Evolutionary conservation across 371 early-diverging fungal genomes (phyloP), one percentile per base, ranked within the genome.

Genomic region (Mucor racemosus): DNA sequence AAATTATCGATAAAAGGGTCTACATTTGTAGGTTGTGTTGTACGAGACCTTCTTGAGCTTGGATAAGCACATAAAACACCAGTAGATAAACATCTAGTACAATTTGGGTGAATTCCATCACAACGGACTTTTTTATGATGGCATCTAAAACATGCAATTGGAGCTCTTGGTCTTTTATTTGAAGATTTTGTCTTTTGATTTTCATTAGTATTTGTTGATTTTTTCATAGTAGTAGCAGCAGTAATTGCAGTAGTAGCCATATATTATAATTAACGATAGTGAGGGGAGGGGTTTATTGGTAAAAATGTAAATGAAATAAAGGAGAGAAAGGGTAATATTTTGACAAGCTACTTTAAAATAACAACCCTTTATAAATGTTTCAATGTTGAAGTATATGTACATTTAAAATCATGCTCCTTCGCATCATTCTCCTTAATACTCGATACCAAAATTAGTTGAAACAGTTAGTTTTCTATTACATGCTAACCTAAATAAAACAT

Each of bases 1-100:
- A 81, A 50, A 50, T 81, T 81, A 46, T 81, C 72, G 58, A 81
- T 78, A 56, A 81, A 81, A 1, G 81, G 81, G 38, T 81, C 81
- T 3, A 81, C 77, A 56, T 75, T 78, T 13, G 81, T 73, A 0
- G 81, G 76, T 33, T 81, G 81, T 3, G 76, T 76, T 10, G 74
- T 81, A n/a, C 81, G 68, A 17, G 81, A 76, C 17, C 81, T 66
- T 54, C 81, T 73, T 19, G 76, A 76, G 17, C 72, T 78, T 11
- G 81, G 81, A 50, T 78, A 81, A 17, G 81, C 79, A 36, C 81
- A 81, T 7, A 78, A 44, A 4, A 78, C 71, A 34, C 79, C 79
- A 8, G 77, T 78, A 14, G 75, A 66, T 7, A 74, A 50, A 41
- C 81, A 81, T 56, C 81, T 64, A 50, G 76, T 74, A 60, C 81